Evolutionary conservation across 257 asterid genomes (phyloP).

Genomic region (Petunia secreta): DNA sequence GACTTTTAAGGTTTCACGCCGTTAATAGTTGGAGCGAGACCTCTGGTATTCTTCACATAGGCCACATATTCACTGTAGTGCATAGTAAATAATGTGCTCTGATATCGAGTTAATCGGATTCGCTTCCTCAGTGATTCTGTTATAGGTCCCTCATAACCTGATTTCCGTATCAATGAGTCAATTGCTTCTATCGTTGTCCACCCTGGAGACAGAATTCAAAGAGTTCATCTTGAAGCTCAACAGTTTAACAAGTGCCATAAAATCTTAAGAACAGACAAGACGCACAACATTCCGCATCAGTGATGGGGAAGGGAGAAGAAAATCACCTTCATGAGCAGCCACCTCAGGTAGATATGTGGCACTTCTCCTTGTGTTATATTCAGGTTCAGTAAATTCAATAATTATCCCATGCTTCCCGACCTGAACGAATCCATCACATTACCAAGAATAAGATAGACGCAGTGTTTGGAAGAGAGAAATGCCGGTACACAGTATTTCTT

Average conservation of each 20-base stretch:
- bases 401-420: slow-evolving; percentile 94
- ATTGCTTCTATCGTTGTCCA: slow-evolving; percentile 81
- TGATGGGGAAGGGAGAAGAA: slow-evolving; percentile 14
- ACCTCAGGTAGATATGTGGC: slow-evolving; percentile 99
- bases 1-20: slow-evolving; percentile 57
- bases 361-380: slow-evolving; percentile 61
- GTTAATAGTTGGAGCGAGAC: slow-evolving; percentile 69
- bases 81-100: slow-evolving; percentile 87
- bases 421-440: slow-evolving; percentile 43
- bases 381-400: slow-evolving; percentile 90
- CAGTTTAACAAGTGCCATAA: neutral
- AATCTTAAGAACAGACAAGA: neutral
- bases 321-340: slow-evolving; percentile 94
- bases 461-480: neutral
- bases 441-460: slow-evolving; percentile 10
- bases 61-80: slow-evolving; percentile 70
- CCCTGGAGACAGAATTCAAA: slow-evolving; percentile 43
- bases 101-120: slow-evolving; percentile 77
- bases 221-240: slow-evolving; percentile 21
- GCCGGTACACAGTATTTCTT: neutral
- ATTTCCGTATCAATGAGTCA: slow-evolving; percentile 81
- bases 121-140: slow-evolving; percentile 55
- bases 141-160: slow-evolving; percentile 74
- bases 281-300: neutral
- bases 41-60: slow-evolving; percentile 75